Conservation (phyloP, 73 alveolate species). For the Halteria grandinella region DNA sequence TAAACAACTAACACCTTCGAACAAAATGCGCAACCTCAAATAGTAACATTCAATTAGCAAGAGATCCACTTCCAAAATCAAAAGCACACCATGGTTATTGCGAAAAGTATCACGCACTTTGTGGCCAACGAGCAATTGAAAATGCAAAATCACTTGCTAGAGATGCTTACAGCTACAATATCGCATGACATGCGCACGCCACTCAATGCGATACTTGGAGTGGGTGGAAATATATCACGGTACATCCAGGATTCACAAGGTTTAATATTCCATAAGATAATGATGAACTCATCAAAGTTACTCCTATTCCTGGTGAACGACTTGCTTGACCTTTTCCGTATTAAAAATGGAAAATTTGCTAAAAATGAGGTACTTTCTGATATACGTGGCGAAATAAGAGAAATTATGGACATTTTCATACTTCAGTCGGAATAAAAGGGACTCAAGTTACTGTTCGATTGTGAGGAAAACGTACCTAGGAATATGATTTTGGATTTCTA, state of each 20-base stretch:
- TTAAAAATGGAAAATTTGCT: slow-evolving; percentile 26
- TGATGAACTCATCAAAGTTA: background rate
- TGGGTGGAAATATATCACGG: background rate
- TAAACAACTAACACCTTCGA: too few species aligned
- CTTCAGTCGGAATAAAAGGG: slow-evolving; percentile 11
- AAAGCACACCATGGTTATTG: too few species aligned
- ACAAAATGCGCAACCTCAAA: too few species aligned
- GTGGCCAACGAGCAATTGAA: too few species aligned
- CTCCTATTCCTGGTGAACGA: slow-evolving; percentile 21
- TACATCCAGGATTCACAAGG: background rate
- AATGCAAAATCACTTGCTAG: too few species aligned
- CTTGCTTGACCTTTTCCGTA: background rate
- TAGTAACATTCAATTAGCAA: too few species aligned
- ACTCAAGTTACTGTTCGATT: background rate
- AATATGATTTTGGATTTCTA: background rate
- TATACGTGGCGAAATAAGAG: background rate
- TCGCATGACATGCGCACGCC: slow-evolving; percentile 34
- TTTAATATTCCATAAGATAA: background rate
- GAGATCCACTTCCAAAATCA: too few species aligned
- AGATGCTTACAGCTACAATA: background rate
- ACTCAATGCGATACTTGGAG: slow-evolving; percentile 21
- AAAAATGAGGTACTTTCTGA: background rate
- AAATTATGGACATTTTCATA: background rate
- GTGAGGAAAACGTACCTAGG: background rate
- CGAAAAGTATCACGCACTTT: too few species aligned